Conservation (phyloP, 306 rosid species). For the Crotalaria pallida region DNA sequence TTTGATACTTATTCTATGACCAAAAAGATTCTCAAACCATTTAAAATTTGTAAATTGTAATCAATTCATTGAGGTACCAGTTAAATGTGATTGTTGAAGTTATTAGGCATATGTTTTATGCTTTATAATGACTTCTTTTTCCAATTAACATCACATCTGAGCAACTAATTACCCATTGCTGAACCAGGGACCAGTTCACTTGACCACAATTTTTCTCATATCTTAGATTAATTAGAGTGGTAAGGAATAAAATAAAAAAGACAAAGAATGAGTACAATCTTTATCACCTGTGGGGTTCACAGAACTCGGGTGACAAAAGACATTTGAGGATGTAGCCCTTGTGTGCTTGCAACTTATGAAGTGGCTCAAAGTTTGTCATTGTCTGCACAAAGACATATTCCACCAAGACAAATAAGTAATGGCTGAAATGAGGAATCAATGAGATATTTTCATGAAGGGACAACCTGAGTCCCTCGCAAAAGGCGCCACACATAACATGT, state of each 20-base stretch:
- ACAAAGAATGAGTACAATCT: constrained; percentile 3
- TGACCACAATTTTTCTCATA: neutral
- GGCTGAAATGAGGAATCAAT: neutral
- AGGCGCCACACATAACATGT: constrained; percentile 99
- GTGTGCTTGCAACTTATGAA: constrained; percentile 99
- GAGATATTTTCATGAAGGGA: constrained; percentile 15
- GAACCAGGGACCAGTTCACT: neutral
- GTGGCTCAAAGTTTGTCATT: constrained; percentile 97
- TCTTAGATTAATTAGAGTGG: neutral
- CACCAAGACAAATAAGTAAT: constrained; percentile 19
- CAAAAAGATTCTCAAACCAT: neutral
- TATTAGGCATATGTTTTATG: neutral
- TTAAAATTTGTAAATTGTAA: neutral
- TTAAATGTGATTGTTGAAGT: neutral
- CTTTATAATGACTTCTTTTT: no score
- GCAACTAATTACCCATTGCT: neutral
- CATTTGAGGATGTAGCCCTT: constrained; percentile 91
- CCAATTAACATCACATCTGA: no score
- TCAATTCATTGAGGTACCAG: neutral
- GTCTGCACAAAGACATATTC: constrained; percentile 55
- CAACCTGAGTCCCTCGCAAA: constrained; percentile 89
- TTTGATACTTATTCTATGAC: neutral
- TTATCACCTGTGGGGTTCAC: constrained; percentile 87
- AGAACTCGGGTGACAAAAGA: constrained; percentile 93
- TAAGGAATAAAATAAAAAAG: neutral